These are phyloP conservation scores for Mallotus nudiflorus DNA, from an alignment of 345 rosid species.

Conservation along the genomic window DNA sequence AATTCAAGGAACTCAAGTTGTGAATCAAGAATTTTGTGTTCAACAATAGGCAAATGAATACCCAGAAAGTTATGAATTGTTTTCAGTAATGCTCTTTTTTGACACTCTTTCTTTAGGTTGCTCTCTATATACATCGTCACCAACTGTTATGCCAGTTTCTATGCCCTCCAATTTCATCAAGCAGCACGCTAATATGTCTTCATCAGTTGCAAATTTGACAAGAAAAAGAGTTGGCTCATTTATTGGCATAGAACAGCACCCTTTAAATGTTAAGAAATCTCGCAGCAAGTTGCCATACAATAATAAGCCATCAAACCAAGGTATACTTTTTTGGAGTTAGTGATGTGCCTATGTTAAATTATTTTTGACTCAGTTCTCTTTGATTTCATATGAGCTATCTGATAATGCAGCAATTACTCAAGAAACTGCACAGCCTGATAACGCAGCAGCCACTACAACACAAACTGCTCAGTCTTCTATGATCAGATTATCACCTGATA, in stretches of 20 bases:
- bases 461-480: conserved; percentile 12
- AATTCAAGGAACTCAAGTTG: too few relatives aligned
- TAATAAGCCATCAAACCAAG: conserved; percentile 31
- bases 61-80: too few relatives aligned
- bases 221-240: conserved; percentile 51
- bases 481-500: conserved; percentile 23
- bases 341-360: conserved; percentile 1
- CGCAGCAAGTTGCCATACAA: conserved; percentile 32
- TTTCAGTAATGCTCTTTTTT: too few relatives aligned
- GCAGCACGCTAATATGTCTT: conserved; percentile 23
- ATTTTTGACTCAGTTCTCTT: not conserved
- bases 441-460: not conserved
- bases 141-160: conserved; percentile 39
- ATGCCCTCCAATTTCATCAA: conserved; percentile 27
- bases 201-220: conserved; percentile 33
- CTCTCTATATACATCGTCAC: conserved; percentile 36
- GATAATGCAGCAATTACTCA: conserved; percentile 13
- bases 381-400: conserved; percentile 14
- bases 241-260: conserved; percentile 36
- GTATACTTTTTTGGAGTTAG: conserved; percentile 32
- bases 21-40: too few relatives aligned
- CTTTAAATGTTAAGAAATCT: conserved; percentile 46
- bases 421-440: conserved; percentile 24
- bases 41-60: too few relatives aligned
- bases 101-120: conserved; percentile 36